Evolutionary conservation across 441 rosid genomes (phyloP), one percentile per base, ranked within the genome.

Genomic region (Arabidopsis hybrid): DNA sequence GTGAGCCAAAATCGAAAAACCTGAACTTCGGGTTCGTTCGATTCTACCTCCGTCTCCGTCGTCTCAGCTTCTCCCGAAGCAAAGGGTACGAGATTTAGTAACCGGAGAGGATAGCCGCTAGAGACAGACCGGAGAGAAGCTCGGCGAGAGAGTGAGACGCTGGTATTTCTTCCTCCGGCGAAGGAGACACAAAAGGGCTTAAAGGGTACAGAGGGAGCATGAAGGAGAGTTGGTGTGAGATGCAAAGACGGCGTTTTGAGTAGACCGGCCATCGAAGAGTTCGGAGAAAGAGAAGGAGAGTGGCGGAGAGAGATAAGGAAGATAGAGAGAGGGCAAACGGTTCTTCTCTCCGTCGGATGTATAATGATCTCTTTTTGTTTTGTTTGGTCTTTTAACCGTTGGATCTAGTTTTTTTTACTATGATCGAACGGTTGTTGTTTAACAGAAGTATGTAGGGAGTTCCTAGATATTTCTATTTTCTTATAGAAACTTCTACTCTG

Each of bases 41-140:
- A 79, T 69, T 75, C 80, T 78, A 80, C 82, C 70, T 85, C 73
- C 6, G 90, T 75, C 73, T 84, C 84, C 5, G 80, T 73, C 35
- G 87, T 81, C 71, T 84, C 88, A 1, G 90, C 73, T 57, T 93
- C 98, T 29, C 93, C 91, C 0, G 97, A 83, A 79, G 91, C 84
- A 32, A 83, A 87, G 14, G 90, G 82, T 17, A 72, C 80, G 53
- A 85, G 73, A 67, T 79, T 88, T 4, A 52, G 57, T 55, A 84
- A 84, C 46, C 89, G 83, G 61, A 61, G 73, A 34, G 88, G 73
- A 63, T 71, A 77, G 17, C 58, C 36, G 67, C 59, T 10, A 51
- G 81, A 72, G 26, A 49, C 38, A 74, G 57, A 31, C 26, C 77
- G 73, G 60, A 79, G 74, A 67, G 83, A 79, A 68, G 70, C 69